Evolutionary conservation across 2,329 filamentous ascomycete genomes (phyloP), one percentile per base, ranked within the genome.

Genomic region (Exophiala bonariae): DNA sequence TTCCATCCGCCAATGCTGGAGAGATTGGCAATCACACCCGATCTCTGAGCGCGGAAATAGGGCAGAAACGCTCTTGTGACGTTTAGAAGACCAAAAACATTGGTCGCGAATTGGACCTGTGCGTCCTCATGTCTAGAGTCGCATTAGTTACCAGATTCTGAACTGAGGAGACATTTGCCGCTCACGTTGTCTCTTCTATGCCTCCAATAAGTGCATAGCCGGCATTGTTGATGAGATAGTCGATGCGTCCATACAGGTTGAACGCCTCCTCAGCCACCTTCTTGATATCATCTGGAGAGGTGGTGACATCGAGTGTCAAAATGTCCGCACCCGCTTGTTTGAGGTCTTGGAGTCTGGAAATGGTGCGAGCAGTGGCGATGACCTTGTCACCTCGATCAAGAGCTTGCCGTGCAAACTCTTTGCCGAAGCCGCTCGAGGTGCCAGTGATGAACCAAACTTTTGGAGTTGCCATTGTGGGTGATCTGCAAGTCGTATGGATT

Each of bases 21-120:
- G 14, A 71, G 57, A 19, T 66, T 70, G 20, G 68, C 60, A 26
- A 72, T 61, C 1, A 62, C 61, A 0, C 68, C 68, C 1, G 59
- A 49, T 20, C 60, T 40, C 43, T 60, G 52, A 11, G 52, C 41
- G 22, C 67, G 65, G 44, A 73, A 56, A 41, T 67, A 62, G 2
- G 69, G 69, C 5, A 69, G 58, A 3, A 68, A 46, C 1, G 66
- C 66, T 18, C 65, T 61, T 18, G 63, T 64, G 6, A 69, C 55
- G 37, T 66, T 66, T 17, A 71, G 50, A 2, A 64, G 59, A 1
- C 67, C 69, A 38, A 71, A 67, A 4, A 64, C 56, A 43, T 73
- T 73, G 14, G 63, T 64, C 22, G 63, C 61, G 55, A 71, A 69
- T 30, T 66, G 57, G 17, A 47, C 52, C 6, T 56, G 35, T 14